Percentiles rank a stretch among this genome's conserved stretches.
phyloP scores from a whole-genome alignment of 176 grass and related monocot species.

The Phyllostachys edulis region DNA sequence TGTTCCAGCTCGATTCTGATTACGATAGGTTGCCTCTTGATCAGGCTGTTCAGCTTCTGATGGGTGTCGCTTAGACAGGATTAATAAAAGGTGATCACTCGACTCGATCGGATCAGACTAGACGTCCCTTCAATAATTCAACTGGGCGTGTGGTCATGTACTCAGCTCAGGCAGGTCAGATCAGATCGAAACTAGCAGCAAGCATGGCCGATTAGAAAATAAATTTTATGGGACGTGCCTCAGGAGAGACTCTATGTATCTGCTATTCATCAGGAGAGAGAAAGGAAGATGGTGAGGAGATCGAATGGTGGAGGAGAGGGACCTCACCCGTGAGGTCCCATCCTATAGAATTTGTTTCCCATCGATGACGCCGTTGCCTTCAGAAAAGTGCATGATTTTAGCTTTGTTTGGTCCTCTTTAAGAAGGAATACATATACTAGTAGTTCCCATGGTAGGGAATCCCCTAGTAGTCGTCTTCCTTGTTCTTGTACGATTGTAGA shows the following conservation, averaged over 20 bases:
- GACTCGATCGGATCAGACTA: neutral
- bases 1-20: neutral
- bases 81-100: neutral
- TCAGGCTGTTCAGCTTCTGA: neutral
- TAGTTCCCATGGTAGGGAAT: neutral
- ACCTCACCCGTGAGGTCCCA: no score
- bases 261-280: no score
- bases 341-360: no score
- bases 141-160: neutral
- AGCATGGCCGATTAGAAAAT: constrained; percentile 1
- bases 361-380: neutral
- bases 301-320: no score
- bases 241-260: no score
- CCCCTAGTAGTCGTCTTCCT: neutral
- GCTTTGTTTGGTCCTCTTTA: neutral
- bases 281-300: no score
- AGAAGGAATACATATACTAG: neutral
- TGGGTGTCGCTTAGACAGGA: neutral
- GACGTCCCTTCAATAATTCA: neutral
- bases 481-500: constrained; percentile 23
- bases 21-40: neutral
- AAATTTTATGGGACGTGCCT: no score
- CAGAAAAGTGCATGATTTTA: neutral
- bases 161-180: neutral
- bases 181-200: neutral